These are phyloP conservation scores for Straminergon stramineum DNA, from an alignment of 225 moss, liverwort and hornwort species.

Conservation along the genomic window DNA sequence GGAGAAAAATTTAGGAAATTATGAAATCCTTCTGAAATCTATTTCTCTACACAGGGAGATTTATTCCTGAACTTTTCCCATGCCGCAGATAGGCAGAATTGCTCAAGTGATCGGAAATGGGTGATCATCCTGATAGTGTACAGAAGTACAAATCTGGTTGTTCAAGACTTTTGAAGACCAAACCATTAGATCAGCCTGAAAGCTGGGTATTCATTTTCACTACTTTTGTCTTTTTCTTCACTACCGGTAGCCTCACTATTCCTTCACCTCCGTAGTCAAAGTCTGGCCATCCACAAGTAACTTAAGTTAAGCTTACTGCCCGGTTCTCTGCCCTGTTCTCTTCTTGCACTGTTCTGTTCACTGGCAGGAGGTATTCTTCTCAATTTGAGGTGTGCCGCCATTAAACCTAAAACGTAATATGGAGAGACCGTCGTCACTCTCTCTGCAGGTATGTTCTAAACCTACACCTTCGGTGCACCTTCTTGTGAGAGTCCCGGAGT, in stretches of 20 bases:
- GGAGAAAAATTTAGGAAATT: too few species aligned
- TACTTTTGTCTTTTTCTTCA: neutral
- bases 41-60: too few species aligned
- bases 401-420: neutral
- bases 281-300: neutral
- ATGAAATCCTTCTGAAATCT: too few species aligned
- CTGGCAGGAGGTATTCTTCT: too few species aligned
- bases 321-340: too few species aligned
- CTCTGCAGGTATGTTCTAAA: neutral
- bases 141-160: neutral
- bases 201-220: neutral
- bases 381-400: neutral
- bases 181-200: neutral
- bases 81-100: too few species aligned
- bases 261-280: neutral
- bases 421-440: neutral
- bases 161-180: neutral
- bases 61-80: too few species aligned
- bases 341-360: neutral
- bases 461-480: neutral
- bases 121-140: too few species aligned
- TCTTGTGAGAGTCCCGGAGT: neutral
- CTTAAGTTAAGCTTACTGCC: neutral
- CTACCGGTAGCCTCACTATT: neutral
- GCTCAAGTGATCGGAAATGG: too few species aligned